Evolutionary conservation across 2,329 filamentous ascomycete species (phyloP), one percentile per base, ranked within the genome.

Genomic region (Phaeophleospora eucalypticola): DNA sequence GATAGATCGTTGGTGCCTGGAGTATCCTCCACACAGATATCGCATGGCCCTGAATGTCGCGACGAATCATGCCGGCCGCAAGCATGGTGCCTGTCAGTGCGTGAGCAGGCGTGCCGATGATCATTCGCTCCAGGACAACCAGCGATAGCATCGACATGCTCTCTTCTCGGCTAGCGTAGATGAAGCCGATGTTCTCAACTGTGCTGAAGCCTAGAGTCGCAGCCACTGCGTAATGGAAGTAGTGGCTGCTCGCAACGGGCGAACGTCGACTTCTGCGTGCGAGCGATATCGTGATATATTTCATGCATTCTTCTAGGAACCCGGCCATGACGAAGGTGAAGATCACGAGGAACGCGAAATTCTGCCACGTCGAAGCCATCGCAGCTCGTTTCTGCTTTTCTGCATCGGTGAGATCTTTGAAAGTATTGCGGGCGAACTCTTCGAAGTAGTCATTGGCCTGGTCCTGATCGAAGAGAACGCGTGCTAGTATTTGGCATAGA

Each of bases 171-270:
- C 33, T 24, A n/a, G 43, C 33, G 17, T 37, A 37, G 20, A 24
- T 33, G 33, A 36, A 49, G 16, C 14, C 42, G 7, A 49, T 18
- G 33, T 46, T 49, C 36, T 49, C 46, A 14, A 45, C 27, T 15
- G 43, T 46, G 43, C 29, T 20, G 43, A 42, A 46, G 4, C 43
- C 47, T n/a, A 49, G 39, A 2, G 37, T 27, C 12, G 43, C 43
- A 3, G 38, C 43, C 43, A 42, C 27, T n/a, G 47, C 47, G 38
- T 17, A 32, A 14, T 49, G 27, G 29, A 49, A n/a, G 38, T 46
- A 46, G 4, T 41, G n/a, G n/a, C n/a, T 12, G 33, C n/a, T 24
- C 16, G 27, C 34, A n/a, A 15, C 88, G 4, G 12, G n/a, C 2
- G 32, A 12, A 12, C 17, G 9, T 14, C 38, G 20, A 4, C 24